A percentile compares a stretch with the other conserved stretches of the same genome.
These are phyloP conservation scores for Trametes cubensis DNA, from an alignment of 768 basidiomycete genomes.

Conservation along the genomic window DNA sequence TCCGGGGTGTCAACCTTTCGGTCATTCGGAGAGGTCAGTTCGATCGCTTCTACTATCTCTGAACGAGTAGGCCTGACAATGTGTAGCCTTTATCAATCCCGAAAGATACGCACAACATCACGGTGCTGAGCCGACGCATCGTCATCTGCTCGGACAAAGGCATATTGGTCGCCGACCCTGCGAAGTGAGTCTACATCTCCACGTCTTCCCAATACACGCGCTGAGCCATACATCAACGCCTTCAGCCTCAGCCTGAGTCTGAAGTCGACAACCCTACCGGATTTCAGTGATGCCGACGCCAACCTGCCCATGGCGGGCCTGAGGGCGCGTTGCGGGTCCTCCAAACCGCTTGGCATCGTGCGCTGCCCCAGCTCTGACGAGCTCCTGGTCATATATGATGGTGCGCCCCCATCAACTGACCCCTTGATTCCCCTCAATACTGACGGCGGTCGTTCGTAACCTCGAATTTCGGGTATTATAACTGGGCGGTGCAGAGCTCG, in stretches of 20 bases:
- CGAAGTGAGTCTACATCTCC: constrained; percentile 50
- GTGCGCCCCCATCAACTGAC: constrained; percentile 46
- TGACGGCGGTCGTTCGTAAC: not conserved
- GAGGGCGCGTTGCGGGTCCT: constrained; percentile 57
- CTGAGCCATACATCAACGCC: constrained; percentile 36
- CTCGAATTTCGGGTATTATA: not conserved
- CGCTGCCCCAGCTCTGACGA: constrained; percentile 53
- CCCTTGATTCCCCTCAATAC: not conserved
- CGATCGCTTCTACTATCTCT: not conserved
- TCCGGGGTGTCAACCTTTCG: constrained; percentile 49
- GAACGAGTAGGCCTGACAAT: not conserved
- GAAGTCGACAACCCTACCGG: constrained; percentile 55
- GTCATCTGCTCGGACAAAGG: constrained; percentile 67
- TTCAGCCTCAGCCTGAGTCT: constrained; percentile 37
- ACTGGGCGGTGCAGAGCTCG: constrained; percentile 53
- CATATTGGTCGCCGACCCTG: constrained; percentile 67
- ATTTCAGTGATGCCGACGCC: constrained; percentile 47
- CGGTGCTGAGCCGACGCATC: constrained; percentile 60
- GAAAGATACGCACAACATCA: constrained; percentile 66
- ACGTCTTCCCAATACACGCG: not conserved
- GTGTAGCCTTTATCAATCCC: constrained; percentile 68
- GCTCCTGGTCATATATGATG: constrained; percentile 73
- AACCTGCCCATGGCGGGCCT: constrained; percentile 50
- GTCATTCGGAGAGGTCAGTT: constrained; percentile 65
- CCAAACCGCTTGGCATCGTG: constrained; percentile 70